Conservation (phyloP, 169 alveolate species). For the Blepharisma undulans region DNA sequence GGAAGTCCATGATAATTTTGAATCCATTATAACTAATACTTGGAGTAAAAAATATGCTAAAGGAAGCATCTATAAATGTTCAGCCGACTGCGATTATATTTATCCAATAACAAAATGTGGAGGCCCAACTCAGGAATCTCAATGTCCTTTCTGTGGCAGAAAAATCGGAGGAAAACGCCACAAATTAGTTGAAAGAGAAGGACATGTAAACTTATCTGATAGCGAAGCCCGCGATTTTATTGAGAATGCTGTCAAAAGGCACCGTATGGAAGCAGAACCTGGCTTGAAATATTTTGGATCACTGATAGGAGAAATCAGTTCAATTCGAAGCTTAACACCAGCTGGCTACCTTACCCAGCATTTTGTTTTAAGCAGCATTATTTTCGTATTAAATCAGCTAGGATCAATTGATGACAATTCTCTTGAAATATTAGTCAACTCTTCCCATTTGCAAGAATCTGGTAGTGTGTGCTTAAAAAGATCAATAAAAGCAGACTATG, state of each 20-base stretch:
- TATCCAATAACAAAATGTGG: slow-evolving; percentile 15
- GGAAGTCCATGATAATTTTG: background rate
- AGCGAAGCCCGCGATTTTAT: background rate
- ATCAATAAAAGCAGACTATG: background rate
- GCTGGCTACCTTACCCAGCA: background rate
- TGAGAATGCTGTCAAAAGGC: background rate
- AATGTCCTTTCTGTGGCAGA: slow-evolving; percentile 20
- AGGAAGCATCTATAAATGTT: slow-evolving; percentile 1
- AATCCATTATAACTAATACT: background rate
- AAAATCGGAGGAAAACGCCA: slow-evolving; percentile 21
- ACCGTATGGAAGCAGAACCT: background rate
- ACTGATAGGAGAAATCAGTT: background rate
- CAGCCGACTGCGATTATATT: slow-evolving; percentile 20
- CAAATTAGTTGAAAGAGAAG: background rate
- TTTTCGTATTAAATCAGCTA: background rate
- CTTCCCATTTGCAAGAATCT: background rate
- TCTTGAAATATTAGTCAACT: background rate
- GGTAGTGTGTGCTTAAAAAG: background rate
- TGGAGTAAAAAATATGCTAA: background rate
- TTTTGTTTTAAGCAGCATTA: background rate
- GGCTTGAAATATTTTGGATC: background rate
- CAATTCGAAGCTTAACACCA: background rate
- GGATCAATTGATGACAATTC: background rate
- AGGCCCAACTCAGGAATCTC: background rate
- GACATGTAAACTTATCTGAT: slow-evolving; percentile 27